Base-by-base conservation (phyloP, 176 grass and related monocot species). In the Otatea glauca region DNA sequence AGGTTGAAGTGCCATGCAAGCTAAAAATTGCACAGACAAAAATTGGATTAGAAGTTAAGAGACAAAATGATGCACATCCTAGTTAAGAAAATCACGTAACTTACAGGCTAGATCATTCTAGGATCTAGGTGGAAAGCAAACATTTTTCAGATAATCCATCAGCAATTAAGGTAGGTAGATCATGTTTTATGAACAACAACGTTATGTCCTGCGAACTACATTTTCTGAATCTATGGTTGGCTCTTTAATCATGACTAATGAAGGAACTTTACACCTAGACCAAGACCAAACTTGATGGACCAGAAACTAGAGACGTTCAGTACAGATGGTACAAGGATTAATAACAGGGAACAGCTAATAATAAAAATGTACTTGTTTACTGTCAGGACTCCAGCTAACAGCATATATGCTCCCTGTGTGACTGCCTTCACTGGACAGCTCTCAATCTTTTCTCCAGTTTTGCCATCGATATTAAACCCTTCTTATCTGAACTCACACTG, bases 381-480 rank as follows among this genome's bases (percentile, higher is more conserved):
- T 96, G 76, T 99, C 93, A 70, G 91, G 83, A 85, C 91, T 99
- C 96, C 96, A 99, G 91, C 89, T 96, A 87, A 91, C 83, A 83
- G 96, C 93, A 86, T 99, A 99, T 80, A 99, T 96, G 81, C 91
- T 96, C 62, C 96, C 96, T 15, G 87, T 99, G 81, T 99, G 96
- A 54, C 86, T 56, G 35, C 70, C 88, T 92, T 94, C 86, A 65
- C 54, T 83, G 65, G 91, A 87, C 63, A 99, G 61, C 45, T 96
- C 93, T 42, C 96, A 23, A 99, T 92, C 70, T 91, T 95, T 64
- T 93, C 89, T 71, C 96, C 96, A 87, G 96, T 99, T 89, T 96
- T 99, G 2, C 88, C 96, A 86, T 99, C 96, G 84, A 99, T 72
- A 99, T 88, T 83, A 94, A 80, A 50, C 91, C 96, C 75, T 94